phyloP scores from a whole-genome alignment of 768 basidiomycete genomes.

The Mycena olivaceomarginata region DNA sequence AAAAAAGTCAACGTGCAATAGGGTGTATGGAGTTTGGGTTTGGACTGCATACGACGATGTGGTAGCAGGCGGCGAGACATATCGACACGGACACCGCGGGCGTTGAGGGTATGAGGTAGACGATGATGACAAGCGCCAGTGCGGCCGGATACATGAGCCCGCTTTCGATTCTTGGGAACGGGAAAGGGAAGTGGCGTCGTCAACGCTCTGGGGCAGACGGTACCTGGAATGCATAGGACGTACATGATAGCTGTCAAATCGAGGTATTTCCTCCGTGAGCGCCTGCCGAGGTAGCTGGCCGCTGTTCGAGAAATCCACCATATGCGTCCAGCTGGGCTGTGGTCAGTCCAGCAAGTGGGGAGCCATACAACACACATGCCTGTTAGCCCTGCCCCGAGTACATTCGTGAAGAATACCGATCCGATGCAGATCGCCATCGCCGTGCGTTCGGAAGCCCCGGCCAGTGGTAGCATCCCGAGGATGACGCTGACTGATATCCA shows the following conservation, averaged over 20 bases:
- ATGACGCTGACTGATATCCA: conserved; percentile 6
- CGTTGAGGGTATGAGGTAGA: conserved; percentile 7
- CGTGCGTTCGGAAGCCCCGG: conserved; percentile 3
- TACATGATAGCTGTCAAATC: conserved; percentile 29
- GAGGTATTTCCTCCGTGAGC: conserved; percentile 11
- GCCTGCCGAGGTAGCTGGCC: not conserved
- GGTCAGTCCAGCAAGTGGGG: not conserved
- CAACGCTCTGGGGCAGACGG: too few relatives aligned
- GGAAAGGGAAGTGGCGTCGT: too few relatives aligned
- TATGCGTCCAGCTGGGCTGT: conserved; percentile 27
- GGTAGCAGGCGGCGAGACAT: conserved; percentile 21
- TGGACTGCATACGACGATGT: conserved; percentile 11
- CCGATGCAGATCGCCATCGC: conserved; percentile 18
- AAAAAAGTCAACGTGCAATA: not conserved
- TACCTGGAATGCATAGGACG: not conserved
- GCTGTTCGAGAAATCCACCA: conserved; percentile 28
- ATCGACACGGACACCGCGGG: conserved; percentile 21
- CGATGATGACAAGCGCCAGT: not conserved
- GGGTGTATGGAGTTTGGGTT: not conserved
- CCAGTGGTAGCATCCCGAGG: conserved; percentile 1
- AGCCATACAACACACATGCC: not conserved
- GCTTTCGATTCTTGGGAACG: conserved; percentile 19
- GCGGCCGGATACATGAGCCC: conserved; percentile 31
- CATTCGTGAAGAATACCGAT: conserved; percentile 25
- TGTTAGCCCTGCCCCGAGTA: not conserved